These are phyloP conservation scores for Candida tallmaniae DNA, from an alignment of 805 yeast genomes.

Conservation along the genomic window DNA sequence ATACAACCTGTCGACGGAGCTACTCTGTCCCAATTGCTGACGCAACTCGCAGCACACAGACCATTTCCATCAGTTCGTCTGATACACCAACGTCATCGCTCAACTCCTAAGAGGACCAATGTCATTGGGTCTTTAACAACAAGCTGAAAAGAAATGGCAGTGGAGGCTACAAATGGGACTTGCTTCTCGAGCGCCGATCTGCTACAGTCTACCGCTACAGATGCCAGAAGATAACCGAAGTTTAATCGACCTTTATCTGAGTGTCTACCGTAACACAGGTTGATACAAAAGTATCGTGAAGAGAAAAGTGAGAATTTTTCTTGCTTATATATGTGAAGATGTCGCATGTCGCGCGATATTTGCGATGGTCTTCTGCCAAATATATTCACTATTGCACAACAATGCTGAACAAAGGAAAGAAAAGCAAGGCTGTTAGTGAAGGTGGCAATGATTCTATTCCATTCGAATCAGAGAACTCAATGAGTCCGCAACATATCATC, in stretches of 20 bases:
- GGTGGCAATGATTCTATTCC: conserved; percentile 23
- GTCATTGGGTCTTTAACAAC: neutral
- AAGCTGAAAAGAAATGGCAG: conserved; percentile 1
- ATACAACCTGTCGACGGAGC: conserved; percentile 99
- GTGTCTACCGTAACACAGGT: conserved; percentile 52
- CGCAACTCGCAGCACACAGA: conserved; percentile 2
- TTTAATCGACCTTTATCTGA: conserved; percentile 30
- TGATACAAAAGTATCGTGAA: too few species aligned
- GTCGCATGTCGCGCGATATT: neutral
- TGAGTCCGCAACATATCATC: conserved; percentile 33
- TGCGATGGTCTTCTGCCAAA: too few species aligned
- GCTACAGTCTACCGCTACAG: conserved; percentile 41
- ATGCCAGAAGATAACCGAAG: conserved; percentile 21
- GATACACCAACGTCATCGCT: conserved; percentile 33
- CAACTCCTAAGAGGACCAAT: conserved; percentile 48
- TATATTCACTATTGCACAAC: too few species aligned
- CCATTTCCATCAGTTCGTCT: neutral
- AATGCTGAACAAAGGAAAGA: conserved; percentile 1
- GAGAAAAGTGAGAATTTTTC: neutral
- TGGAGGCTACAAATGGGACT: conserved; percentile 35
- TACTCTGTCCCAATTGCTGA: conserved; percentile 60
- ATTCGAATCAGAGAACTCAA: conserved; percentile 24
- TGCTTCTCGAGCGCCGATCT: conserved; percentile 76
- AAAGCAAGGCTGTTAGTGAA: conserved; percentile 5
- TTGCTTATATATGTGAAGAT: neutral